Percentiles rank a stretch among this genome's conserved stretches.
Evolutionary conservation across 2,329 filamentous ascomycete genomes (phyloP).

Genomic region (Geosmithia flava): DNA sequence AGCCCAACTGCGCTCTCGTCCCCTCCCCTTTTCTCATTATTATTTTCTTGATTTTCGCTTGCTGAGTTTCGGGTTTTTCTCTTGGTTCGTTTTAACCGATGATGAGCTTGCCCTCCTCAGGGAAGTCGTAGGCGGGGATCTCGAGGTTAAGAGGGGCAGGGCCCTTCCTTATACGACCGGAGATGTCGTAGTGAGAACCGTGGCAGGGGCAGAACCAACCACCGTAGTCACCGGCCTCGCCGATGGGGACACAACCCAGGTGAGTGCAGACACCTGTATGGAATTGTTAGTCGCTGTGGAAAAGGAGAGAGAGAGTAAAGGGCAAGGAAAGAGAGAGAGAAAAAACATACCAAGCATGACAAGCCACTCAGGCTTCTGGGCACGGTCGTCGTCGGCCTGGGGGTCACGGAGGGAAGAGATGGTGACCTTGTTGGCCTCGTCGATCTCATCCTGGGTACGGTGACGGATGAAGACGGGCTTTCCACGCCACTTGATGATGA

Average conservation of each 20-base stretch:
- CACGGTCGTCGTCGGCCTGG: constrained; percentile 80
- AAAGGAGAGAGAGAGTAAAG: not conserved
- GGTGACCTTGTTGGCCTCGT: constrained; percentile 83
- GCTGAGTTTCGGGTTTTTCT: too few relatives aligned
- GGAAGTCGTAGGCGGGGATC: constrained; percentile 85
- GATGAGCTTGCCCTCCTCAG: constrained; percentile 74
- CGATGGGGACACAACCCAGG: constrained; percentile 97
- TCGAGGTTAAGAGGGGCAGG: constrained; percentile 96
- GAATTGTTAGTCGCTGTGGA: not conserved
- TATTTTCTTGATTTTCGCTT: not conserved
- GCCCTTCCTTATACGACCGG: constrained; percentile 93
- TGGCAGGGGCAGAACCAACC: constrained; percentile 99
- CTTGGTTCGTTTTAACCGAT: constrained; percentile 71
- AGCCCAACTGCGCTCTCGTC: not conserved
- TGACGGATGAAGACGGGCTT: constrained; percentile 99
- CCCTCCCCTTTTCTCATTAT: not conserved
- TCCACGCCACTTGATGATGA: constrained; percentile 99
- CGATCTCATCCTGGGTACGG: constrained; percentile 86
- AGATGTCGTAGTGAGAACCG: constrained; percentile 99
- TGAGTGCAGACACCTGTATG: constrained; percentile 87
- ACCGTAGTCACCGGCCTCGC: constrained; percentile 94
- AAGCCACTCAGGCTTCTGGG: constrained; percentile 97
- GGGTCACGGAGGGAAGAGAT: constrained; percentile 80
- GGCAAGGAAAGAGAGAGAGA: not conserved
- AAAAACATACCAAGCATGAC: constrained; percentile 79